Evolutionary conservation across 2,329 filamentous ascomycete species (phyloP).

Genomic region (Aspergillus udagawae): DNA sequence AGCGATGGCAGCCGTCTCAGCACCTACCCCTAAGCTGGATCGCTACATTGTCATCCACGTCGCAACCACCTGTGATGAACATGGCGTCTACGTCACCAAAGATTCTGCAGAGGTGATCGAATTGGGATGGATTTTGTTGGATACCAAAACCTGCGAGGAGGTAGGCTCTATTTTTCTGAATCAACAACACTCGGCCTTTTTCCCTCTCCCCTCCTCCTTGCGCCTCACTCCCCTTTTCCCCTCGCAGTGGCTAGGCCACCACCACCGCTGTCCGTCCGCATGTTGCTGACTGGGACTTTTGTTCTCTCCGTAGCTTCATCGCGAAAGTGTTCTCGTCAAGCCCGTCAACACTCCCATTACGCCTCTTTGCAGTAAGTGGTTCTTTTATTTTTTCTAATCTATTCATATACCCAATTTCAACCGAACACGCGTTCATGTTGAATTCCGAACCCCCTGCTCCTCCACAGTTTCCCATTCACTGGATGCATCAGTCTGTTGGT

Average conservation of each 20-base stretch:
- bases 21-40: slow-evolving; percentile 71
- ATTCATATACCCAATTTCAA: slow-evolving; percentile 9
- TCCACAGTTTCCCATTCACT: background rate
- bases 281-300: slow-evolving; percentile 20
- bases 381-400: background rate
- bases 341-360: slow-evolving; percentile 98
- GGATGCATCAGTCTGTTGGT: slow-evolving; percentile 18
- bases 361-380: slow-evolving; percentile 88
- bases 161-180: slow-evolving; percentile 50
- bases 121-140: slow-evolving; percentile 94
- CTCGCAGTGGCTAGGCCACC: slow-evolving; percentile 11
- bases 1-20: slow-evolving; percentile 44
- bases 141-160: slow-evolving; percentile 89
- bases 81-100: slow-evolving; percentile 98
- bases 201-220: slow-evolving; percentile 1
- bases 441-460: slow-evolving; percentile 1
- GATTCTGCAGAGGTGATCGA: slow-evolving; percentile 99
- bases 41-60: slow-evolving; percentile 98
- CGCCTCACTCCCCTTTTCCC: background rate
- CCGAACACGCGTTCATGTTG: slow-evolving; percentile 6
- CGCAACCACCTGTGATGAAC: slow-evolving; percentile 97
- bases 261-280: slow-evolving; percentile 1
- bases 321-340: slow-evolving; percentile 95
- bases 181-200: background rate
- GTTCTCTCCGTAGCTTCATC: slow-evolving; percentile 65